phyloP scores from a whole-genome alignment of 208 protist genomes.

The Spongospora subterranea region DNA sequence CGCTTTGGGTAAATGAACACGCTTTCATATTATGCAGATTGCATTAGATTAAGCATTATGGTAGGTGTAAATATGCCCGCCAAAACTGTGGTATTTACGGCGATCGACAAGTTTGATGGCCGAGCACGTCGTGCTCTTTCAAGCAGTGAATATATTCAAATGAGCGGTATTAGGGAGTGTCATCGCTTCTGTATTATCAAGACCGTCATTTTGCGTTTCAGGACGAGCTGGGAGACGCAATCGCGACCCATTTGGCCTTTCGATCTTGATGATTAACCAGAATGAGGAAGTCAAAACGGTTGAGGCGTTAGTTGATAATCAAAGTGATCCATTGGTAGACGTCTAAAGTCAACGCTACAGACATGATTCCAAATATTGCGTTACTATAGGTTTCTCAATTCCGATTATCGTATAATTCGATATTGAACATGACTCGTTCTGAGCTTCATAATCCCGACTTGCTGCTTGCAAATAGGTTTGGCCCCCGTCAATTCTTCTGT shows the following conservation, averaged over 20 bases:
- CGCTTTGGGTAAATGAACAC: slow-evolving; percentile 88
- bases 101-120: slow-evolving; percentile 98
- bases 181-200: neutral
- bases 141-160: slow-evolving; percentile 57
- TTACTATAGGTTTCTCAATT: slow-evolving; percentile 44
- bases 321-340: slow-evolving; percentile 11
- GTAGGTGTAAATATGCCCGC: slow-evolving; percentile 98
- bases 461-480: slow-evolving; percentile 34
- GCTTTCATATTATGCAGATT: neutral
- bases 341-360: neutral
- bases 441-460: slow-evolving; percentile 19
- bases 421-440: slow-evolving; percentile 39
- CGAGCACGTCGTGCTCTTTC: slow-evolving; percentile 88
- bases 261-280: slow-evolving; percentile 21
- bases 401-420: slow-evolving; percentile 26
- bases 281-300: neutral
- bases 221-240: neutral
- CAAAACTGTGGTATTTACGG: slow-evolving; percentile 95
- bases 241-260: slow-evolving; percentile 18
- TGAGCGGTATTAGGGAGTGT: neutral
- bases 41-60: neutral
- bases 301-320: neutral
- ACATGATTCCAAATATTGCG: neutral
- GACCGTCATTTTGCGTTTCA: neutral
- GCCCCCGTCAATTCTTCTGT: neutral